Percentiles rank a stretch among this genome's conserved stretches.
Evolutionary conservation across 352 stramenopile genomes (phyloP).

Genomic region (Nothophytophthora sp.): DNA sequence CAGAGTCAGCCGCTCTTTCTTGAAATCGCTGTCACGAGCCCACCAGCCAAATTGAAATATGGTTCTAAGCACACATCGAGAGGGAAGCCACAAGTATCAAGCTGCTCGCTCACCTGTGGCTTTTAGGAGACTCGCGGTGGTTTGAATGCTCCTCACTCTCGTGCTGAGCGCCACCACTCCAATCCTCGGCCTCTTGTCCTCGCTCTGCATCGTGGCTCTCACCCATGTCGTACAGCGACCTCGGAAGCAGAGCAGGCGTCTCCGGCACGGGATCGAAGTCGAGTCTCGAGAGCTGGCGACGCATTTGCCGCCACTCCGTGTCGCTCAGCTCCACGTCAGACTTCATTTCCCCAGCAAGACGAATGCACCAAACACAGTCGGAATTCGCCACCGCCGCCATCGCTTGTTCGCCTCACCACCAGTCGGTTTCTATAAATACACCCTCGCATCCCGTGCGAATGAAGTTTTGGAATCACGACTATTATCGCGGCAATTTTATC

Average conservation of each 20-base stretch:
- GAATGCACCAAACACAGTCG: background rate
- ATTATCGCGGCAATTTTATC: no score
- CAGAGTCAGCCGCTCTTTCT: background rate
- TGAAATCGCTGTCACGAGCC: background rate
- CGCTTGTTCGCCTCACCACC: no score
- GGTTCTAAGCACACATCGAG: background rate
- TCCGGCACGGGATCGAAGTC: constrained; percentile 66
- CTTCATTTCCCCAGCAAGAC: constrained; percentile 9
- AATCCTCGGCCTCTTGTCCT: constrained; percentile 6
- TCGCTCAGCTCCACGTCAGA: constrained; percentile 36
- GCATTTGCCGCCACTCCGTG: constrained; percentile 62
- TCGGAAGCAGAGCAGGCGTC: constrained; percentile 43
- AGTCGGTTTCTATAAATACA: no score
- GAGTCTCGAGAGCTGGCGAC: constrained; percentile 50
- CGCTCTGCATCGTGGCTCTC: constrained; percentile 5
- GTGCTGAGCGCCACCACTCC: background rate
- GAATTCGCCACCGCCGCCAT: background rate
- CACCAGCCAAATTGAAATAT: background rate
- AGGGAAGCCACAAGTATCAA: background rate
- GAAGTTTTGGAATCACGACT: no score
- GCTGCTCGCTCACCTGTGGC: constrained; percentile 3
- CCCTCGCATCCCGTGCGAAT: no score
- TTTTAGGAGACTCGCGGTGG: constrained; percentile 10
- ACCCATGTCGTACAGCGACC: constrained; percentile 30
- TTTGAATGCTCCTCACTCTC: background rate